Evolutionary conservation across 441 rosid genomes (phyloP), one percentile per base, ranked within the genome.

Genomic region (Isatis lusitanica): DNA sequence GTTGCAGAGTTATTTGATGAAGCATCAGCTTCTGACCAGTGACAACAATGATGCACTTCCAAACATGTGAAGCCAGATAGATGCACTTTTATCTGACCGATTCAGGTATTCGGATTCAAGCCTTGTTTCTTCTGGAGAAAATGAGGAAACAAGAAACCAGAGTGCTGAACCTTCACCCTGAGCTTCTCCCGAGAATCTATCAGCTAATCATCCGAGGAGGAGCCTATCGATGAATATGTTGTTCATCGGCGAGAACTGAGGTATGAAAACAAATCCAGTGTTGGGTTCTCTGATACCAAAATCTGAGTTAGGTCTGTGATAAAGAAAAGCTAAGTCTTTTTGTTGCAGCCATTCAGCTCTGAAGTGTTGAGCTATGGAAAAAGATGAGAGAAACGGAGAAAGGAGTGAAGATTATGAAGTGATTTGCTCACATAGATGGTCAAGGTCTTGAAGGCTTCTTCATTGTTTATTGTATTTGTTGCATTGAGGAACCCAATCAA

Each of bases 1-100:
- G 74, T 78, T 88, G 81, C 87, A 76, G 68, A 79, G 83, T 71
- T 86, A 81, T 66, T 56, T 87, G 83, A 62, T 73, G 66, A 78
- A 81, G 75, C 81, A 66, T 75, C 87, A 85, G 68, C 65, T 85
- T 42, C 53, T 85, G 40, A 66, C 40, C 33, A 74, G 80, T 44
- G 74, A 64, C 53, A 48, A 63, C 60, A 78, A 76, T 74, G 56
- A 31, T 26, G 70, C 50, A 33, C 74, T 79, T 69, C 84, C 82
- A 11, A 73, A 51, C 39, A 58, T 74, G 61, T 58, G 81, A 78
- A 71, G 60, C 81, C 70, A 24, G 73, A 44, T 10, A 69, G 55
- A 36, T 77, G 53, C 66, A 59, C 53, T 56, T 64, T 11, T 26
- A 15, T 53, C 44, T 39, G 50, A 48, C 47, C 17, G 56, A 18